These are phyloP conservation scores for Oryza meridionalis DNA, from an alignment of 176 grass and related monocot genomes.

Conservation along the genomic window DNA sequence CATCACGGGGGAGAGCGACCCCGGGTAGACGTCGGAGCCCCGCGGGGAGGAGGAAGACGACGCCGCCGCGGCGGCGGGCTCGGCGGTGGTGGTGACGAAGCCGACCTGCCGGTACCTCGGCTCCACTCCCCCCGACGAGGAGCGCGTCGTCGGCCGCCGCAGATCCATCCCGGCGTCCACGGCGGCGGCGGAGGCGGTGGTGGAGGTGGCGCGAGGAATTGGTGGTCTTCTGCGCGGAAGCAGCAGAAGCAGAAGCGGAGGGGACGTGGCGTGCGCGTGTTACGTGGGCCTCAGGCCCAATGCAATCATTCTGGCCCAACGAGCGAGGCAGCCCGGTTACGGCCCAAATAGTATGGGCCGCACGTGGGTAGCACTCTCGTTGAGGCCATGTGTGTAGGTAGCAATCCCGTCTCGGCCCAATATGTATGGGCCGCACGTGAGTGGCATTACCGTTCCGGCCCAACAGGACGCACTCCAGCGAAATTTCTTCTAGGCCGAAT, in stretches of 20 bases:
- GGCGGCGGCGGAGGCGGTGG: no score
- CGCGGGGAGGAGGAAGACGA: background rate
- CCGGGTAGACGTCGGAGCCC: conserved; percentile 21
- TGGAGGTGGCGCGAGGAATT: background rate
- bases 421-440: background rate
- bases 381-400: no score
- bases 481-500: no score
- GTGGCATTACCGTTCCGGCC: no score
- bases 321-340: no score
- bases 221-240: no score
- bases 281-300: background rate
- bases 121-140: conserved; percentile 45
- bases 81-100: conserved; percentile 50
- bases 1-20: conserved; percentile 71
- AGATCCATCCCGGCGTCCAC: conserved; percentile 49
- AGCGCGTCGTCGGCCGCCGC: conserved; percentile 46
- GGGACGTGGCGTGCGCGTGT: background rate
- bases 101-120: conserved; percentile 77
- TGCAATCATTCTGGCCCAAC: no score
- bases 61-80: background rate
- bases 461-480: no score
- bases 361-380: no score
- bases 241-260: background rate
- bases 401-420: no score
- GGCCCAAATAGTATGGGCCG: no score